phyloP scores from a whole-genome alignment of 306 rosid species.

The Spatholobus suberectus region DNA sequence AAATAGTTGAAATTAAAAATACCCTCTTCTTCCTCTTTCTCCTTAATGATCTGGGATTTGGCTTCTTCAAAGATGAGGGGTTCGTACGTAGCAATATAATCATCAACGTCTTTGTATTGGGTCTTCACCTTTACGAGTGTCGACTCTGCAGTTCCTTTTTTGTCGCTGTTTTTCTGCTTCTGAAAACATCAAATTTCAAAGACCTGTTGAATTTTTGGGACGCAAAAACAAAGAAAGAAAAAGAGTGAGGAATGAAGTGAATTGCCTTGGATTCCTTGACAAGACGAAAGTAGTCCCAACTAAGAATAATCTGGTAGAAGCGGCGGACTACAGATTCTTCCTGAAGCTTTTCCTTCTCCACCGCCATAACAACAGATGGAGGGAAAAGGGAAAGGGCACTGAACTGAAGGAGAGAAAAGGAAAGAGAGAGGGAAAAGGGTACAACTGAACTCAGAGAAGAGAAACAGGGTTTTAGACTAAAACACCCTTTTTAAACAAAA shows the following conservation, averaged over 20 bases:
- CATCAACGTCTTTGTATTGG: slow-evolving; percentile 71
- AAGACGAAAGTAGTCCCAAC: slow-evolving; percentile 75
- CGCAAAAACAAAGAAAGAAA: not conserved
- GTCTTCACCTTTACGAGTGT: slow-evolving; percentile 60
- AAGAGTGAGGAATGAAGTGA: not conserved
- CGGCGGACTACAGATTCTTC: slow-evolving; percentile 74
- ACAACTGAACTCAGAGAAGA: too few species aligned
- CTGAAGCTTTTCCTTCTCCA: slow-evolving; percentile 63
- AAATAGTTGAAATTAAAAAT: not conserved
- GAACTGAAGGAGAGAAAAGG: not conserved
- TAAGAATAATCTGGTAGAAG: slow-evolving; percentile 73
- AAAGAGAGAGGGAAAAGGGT: not conserved
- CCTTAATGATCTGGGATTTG: slow-evolving; percentile 73
- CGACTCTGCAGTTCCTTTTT: slow-evolving; percentile 29
- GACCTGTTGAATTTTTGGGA: not conserved
- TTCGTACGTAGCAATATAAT: slow-evolving; percentile 81
- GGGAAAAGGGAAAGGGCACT: not conserved
- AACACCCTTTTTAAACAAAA: too few species aligned
- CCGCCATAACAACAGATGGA: slow-evolving; percentile 54
- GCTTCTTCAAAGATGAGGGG: slow-evolving; percentile 92
- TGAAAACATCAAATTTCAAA: slow-evolving; percentile 23
- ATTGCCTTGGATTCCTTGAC: slow-evolving; percentile 55
- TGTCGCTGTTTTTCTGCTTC: slow-evolving; percentile 45
- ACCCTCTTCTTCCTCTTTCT: slow-evolving; percentile 69
- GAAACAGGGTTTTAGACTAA: too few species aligned